Conservation (phyloP, 163 green algal species). For the Prototheca wickerhamii region DNA sequence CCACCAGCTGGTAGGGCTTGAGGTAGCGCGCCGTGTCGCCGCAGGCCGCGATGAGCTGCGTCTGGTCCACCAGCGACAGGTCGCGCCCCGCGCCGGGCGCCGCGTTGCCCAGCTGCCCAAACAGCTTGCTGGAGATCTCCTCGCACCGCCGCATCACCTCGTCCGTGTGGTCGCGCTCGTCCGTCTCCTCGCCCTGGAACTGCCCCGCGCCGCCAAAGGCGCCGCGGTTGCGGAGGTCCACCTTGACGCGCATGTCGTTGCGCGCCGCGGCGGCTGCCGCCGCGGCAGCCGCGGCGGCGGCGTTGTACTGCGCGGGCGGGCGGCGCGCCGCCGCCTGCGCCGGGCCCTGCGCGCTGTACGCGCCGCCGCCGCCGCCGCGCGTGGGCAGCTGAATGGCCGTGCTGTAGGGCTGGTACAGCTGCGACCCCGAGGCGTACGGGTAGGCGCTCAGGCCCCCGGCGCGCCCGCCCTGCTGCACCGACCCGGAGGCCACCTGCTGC, state of each 20-base stretch:
- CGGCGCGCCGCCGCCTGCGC: conserved; percentile 2
- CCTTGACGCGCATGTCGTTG: conserved; percentile 1
- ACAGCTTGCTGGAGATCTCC: conserved; percentile 37
- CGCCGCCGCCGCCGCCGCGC: no score
- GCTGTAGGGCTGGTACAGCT: neutral
- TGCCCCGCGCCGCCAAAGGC: neutral
- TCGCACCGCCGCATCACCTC: conserved; percentile 42
- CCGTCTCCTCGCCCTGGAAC: conserved; percentile 28
- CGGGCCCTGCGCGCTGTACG: neutral
- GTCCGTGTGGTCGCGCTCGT: conserved; percentile 23
- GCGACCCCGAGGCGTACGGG: neutral
- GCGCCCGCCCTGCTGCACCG: conserved; percentile 9
- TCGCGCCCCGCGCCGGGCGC: no score
- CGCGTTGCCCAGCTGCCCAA: conserved; percentile 25
- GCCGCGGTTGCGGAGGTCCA: conserved; percentile 1
- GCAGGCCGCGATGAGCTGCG: conserved; percentile 42
- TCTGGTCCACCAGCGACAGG: conserved; percentile 20
- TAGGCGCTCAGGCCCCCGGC: no score
- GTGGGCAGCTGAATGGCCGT: no score
- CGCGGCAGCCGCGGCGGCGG: neutral
- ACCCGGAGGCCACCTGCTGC: neutral
- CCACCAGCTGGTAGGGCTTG: conserved; percentile 90
- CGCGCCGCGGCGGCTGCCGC: neutral
- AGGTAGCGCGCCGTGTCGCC: conserved; percentile 47
- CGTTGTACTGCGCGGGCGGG: neutral